phyloP scores from a whole-genome alignment of 148 eudicot genomes.

The Nepenthes mirabilis region DNA sequence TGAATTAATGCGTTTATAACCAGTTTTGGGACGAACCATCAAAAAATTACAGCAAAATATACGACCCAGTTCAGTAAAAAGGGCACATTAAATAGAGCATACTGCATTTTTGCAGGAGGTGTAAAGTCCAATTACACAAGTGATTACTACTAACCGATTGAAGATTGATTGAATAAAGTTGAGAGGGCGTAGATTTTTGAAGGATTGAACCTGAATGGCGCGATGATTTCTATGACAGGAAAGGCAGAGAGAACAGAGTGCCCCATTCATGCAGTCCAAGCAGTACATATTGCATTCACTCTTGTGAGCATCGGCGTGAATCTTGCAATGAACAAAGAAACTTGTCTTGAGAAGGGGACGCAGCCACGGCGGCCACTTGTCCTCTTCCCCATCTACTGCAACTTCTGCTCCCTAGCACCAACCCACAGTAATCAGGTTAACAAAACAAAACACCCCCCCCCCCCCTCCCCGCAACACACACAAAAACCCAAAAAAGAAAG shows the following conservation, averaged over 20 bases:
- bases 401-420: slow-evolving; percentile 1
- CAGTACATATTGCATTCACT: slow-evolving; percentile 45
- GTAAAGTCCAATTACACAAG: too few relatives aligned
- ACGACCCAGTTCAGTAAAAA: too few relatives aligned
- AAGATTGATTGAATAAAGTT: too few relatives aligned
- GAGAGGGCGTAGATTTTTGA: too few relatives aligned
- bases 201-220: slow-evolving; percentile 23
- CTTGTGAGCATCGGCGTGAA: slow-evolving; percentile 25
- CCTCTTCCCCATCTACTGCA: neutral
- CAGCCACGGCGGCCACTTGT: slow-evolving; percentile 10
- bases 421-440: neutral
- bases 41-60: too few relatives aligned
- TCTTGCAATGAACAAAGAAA: slow-evolving; percentile 7
- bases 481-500: neutral
- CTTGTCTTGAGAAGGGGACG: slow-evolving; percentile 3
- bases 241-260: slow-evolving; percentile 38
- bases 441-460: neutral
- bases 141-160: too few relatives aligned
- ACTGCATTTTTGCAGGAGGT: too few relatives aligned
- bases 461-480: too few relatives aligned
- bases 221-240: slow-evolving; percentile 31
- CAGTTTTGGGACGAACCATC: too few relatives aligned
- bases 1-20: too few relatives aligned
- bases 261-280: slow-evolving; percentile 36
- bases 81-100: too few relatives aligned